Evolutionary conservation across 2,329 filamentous ascomycete genomes (phyloP).

Genomic region (Trichoderma polysporum): DNA sequence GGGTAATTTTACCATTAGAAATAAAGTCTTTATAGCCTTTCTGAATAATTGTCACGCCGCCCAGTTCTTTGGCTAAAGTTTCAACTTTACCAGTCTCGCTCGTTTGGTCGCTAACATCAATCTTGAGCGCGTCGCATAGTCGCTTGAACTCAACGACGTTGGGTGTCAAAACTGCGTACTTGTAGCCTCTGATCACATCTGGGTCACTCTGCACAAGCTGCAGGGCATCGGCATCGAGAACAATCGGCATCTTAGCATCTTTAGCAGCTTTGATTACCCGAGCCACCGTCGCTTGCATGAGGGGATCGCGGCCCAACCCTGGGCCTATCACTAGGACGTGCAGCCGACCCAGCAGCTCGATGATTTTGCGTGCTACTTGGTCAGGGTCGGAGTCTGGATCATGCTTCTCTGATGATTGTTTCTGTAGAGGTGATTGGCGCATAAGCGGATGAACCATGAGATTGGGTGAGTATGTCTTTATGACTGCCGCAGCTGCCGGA

Average conservation of each 20-base stretch:
- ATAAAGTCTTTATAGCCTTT: constrained; percentile 85
- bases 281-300: constrained; percentile 86
- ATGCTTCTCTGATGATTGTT: constrained; percentile 43
- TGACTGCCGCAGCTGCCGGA: constrained; percentile 78
- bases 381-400: constrained; percentile 54
- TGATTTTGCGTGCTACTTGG: constrained; percentile 64
- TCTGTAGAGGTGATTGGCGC: constrained; percentile 60
- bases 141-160: constrained; percentile 92
- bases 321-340: constrained; percentile 93
- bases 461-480: constrained; percentile 97
- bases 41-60: constrained; percentile 86
- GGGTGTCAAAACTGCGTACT: constrained; percentile 83
- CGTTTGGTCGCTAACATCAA: constrained; percentile 48
- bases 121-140: constrained; percentile 70
- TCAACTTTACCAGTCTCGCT: constrained; percentile 54
- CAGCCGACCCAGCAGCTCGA: constrained; percentile 78
- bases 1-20: constrained; percentile 73
- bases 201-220: constrained; percentile 74
- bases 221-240: constrained; percentile 89
- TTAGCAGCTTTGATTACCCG: constrained; percentile 77
- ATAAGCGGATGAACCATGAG: constrained; percentile 98
- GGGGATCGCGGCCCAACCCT: constrained; percentile 80
- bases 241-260: constrained; percentile 70
- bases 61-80: constrained; percentile 70
- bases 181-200: constrained; percentile 75